These are phyloP conservation scores for Solanum sitiens DNA, from an alignment of 257 asterid species.

Conservation along the genomic window DNA sequence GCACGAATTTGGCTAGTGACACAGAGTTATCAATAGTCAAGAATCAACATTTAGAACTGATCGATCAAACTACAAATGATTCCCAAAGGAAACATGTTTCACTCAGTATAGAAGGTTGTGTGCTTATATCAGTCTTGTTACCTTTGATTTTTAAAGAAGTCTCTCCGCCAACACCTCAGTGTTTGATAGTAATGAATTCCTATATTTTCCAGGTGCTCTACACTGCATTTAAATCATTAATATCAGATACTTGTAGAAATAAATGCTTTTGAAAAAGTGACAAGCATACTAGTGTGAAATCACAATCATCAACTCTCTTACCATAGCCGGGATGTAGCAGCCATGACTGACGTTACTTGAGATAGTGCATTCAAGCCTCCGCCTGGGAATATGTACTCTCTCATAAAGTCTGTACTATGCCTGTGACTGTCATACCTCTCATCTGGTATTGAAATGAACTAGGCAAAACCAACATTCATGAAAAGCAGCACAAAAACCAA, in stretches of 20 bases:
- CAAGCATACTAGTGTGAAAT: not conserved
- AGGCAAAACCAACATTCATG: not conserved
- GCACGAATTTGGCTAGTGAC: not conserved
- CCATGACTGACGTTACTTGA: not conserved
- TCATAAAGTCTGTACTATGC: not conserved
- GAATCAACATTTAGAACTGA: not conserved
- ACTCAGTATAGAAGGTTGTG: not conserved
- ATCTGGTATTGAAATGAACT: not conserved
- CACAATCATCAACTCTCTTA: not conserved
- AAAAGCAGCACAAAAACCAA: not conserved
- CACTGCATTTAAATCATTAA: conserved; percentile 25
- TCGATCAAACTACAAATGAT: not conserved
- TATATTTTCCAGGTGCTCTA: not conserved
- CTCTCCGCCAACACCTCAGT: conserved; percentile 8
- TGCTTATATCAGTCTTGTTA: conserved; percentile 1
- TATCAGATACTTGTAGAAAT: not conserved
- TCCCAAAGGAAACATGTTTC: not conserved
- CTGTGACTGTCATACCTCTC: not conserved
- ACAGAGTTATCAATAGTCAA: not conserved
- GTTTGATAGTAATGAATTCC: not conserved
- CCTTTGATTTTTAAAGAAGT: conserved; percentile 55
- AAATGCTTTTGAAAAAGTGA: not conserved
- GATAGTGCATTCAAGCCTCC: not conserved
- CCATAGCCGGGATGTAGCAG: not conserved
- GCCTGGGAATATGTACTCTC: not conserved